These are phyloP conservation scores for Drechslerella coelobrocha DNA, from an alignment of 2,329 filamentous ascomycete species.

Conservation along the genomic window DNA sequence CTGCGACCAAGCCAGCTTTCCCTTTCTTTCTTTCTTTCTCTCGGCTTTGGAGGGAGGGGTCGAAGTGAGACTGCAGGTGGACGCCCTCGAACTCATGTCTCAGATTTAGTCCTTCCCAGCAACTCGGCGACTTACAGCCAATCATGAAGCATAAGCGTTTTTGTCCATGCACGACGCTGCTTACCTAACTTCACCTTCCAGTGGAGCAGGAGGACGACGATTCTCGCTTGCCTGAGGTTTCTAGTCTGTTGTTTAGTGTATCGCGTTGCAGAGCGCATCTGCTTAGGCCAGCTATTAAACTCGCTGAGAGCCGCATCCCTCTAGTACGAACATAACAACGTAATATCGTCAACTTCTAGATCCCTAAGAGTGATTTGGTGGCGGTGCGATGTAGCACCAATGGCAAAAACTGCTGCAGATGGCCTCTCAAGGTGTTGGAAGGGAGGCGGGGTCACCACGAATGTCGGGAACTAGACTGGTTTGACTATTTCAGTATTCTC, in stretches of 20 bases:
- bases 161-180: background rate
- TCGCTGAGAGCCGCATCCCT: too few species aligned
- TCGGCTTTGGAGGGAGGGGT: conserved; percentile 12
- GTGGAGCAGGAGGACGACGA: too few species aligned
- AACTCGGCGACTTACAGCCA: conserved; percentile 24
- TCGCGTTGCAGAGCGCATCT: too few species aligned
- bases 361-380: too few species aligned
- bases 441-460: too few species aligned
- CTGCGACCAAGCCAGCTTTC: background rate
- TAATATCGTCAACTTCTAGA: too few species aligned
- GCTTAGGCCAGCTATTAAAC: too few species aligned
- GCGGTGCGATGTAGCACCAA: too few species aligned
- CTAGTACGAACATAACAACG: too few species aligned
- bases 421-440: too few species aligned
- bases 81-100: conserved; percentile 46
- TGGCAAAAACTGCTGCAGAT: background rate
- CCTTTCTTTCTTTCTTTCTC: background rate
- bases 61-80: conserved; percentile 35
- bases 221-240: too few species aligned
- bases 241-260: too few species aligned
- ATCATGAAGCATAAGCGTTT: background rate
- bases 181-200: background rate
- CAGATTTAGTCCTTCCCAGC: conserved; percentile 44
- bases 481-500: background rate
- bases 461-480: background rate